Conservation (phyloP, 2,329 filamentous ascomycete genomes). For the Mycogone perniciosa region DNA sequence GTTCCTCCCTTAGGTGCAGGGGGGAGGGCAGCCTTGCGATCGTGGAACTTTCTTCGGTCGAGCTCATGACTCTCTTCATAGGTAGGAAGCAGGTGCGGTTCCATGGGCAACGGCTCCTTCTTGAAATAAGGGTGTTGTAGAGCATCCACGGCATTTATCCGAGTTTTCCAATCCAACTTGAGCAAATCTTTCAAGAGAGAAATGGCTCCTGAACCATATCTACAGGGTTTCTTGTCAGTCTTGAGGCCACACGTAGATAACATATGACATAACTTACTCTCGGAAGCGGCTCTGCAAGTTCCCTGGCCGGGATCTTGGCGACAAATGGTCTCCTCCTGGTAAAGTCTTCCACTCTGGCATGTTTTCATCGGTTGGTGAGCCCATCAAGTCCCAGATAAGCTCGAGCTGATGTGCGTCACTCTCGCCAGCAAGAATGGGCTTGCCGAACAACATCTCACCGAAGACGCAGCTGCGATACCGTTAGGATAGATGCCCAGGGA, state of each 20-base stretch:
- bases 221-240: constrained; percentile 25
- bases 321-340: constrained; percentile 72
- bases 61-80: constrained; percentile 96
- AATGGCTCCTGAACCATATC: constrained; percentile 64
- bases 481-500: constrained; percentile 15
- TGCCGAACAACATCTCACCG: constrained; percentile 92
- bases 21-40: constrained; percentile 75
- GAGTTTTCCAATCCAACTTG: constrained; percentile 78
- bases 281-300: constrained; percentile 69
- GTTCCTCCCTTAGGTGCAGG: constrained; percentile 89
- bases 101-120: constrained; percentile 68
- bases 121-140: constrained; percentile 89
- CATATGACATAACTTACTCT: constrained; percentile 43
- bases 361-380: constrained; percentile 77
- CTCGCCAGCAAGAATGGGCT: constrained; percentile 85
- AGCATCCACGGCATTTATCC: constrained; percentile 91
- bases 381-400: constrained; percentile 88
- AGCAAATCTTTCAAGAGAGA: constrained; percentile 76
- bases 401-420: constrained; percentile 86
- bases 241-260: background rate
- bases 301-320: constrained; percentile 53
- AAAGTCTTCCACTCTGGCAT: constrained; percentile 89
- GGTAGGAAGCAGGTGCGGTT: constrained; percentile 77
- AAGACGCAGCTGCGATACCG: constrained; percentile 75
- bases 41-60: constrained; percentile 86